Evolutionary conservation across 1,284 basidiomycete genomes (phyloP).

Genomic region (Heterobasidion occidentale): DNA sequence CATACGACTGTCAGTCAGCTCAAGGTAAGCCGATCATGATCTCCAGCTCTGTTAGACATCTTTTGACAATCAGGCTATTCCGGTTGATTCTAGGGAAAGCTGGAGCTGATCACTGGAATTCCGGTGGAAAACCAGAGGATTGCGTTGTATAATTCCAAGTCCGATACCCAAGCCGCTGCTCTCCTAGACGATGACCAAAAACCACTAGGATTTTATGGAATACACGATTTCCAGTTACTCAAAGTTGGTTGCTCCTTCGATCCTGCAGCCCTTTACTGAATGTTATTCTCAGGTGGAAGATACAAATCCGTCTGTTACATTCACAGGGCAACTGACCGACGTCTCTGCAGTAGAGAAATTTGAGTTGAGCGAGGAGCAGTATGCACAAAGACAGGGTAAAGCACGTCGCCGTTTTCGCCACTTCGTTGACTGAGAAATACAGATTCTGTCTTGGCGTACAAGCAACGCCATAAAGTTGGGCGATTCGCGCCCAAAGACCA

Average conservation of each 20-base stretch:
- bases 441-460: slow-evolving; percentile 91
- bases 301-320: slow-evolving; percentile 62
- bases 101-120: slow-evolving; percentile 90
- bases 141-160: slow-evolving; percentile 53
- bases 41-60: background rate
- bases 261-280: background rate
- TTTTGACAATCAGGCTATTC: background rate
- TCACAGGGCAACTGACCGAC: slow-evolving; percentile 80
- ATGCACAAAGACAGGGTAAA: slow-evolving; percentile 72
- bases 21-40: slow-evolving; percentile 45
- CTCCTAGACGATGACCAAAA: slow-evolving; percentile 58
- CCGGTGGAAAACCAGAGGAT: slow-evolving; percentile 66
- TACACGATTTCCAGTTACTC: slow-evolving; percentile 63
- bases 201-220: slow-evolving; percentile 67
- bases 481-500: slow-evolving; percentile 64
- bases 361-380: slow-evolving; percentile 79
- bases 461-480: slow-evolving; percentile 84
- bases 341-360: slow-evolving; percentile 88
- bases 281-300: slow-evolving; percentile 58
- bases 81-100: slow-evolving; percentile 50
- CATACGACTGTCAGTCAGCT: slow-evolving; percentile 68
- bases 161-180: slow-evolving; percentile 41
- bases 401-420: background rate
- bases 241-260: slow-evolving; percentile 41
- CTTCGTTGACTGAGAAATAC: background rate